A percentile compares a stretch with the other conserved stretches of the same genome.
Evolutionary conservation across 75 land plant species (phyloP).

Genomic region (Selaginella moellendorffii): DNA sequence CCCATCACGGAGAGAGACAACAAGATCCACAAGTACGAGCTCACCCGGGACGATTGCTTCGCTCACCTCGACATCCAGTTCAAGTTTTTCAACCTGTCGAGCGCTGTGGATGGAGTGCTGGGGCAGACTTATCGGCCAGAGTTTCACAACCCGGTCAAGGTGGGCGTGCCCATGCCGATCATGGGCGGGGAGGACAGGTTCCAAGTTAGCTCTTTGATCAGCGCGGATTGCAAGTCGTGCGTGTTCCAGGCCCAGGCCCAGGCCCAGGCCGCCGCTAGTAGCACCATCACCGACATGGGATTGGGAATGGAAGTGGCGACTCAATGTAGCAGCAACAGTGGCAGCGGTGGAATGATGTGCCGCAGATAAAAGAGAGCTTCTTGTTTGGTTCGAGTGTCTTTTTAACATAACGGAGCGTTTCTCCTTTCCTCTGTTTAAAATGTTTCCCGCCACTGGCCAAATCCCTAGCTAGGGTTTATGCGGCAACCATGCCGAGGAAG

Average conservation of each 20-base stretch:
- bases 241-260: too few species aligned
- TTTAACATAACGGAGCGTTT: too few species aligned
- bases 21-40: constrained; percentile 29
- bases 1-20: constrained; percentile 43
- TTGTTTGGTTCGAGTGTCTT: too few species aligned
- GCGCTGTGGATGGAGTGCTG: constrained; percentile 34
- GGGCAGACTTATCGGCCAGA: constrained; percentile 37
- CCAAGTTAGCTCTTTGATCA: constrained; percentile 22
- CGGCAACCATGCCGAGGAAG: background rate
- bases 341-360: too few species aligned
- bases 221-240: constrained; percentile 32
- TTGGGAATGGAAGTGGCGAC: too few species aligned
- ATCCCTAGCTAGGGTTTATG: background rate
- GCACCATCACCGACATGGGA: too few species aligned
- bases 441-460: too few species aligned
- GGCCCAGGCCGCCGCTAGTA: too few species aligned
- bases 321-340: too few species aligned
- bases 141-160: constrained; percentile 32
- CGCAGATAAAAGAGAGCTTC: too few species aligned
- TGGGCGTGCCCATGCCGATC: constrained; percentile 40
- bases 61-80: constrained; percentile 55
- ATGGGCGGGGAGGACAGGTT: constrained; percentile 45
- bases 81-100: constrained; percentile 23
- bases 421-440: too few species aligned
- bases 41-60: constrained; percentile 35